Conservation (phyloP, 139 green algal genomes). For the Chlorella sp. region DNA sequence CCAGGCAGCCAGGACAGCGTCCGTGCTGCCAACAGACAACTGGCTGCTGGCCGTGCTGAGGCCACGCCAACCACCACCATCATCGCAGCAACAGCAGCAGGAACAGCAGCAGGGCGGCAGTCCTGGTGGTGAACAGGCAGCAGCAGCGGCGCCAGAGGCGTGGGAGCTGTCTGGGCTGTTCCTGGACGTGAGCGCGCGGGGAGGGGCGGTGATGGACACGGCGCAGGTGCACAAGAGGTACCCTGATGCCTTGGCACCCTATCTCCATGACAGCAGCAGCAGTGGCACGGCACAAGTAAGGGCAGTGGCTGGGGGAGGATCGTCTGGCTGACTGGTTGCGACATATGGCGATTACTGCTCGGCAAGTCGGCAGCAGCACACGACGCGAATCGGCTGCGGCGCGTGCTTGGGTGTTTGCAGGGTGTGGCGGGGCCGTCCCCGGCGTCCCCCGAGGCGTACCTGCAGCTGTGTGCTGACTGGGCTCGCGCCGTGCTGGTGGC, state of each 20-base stretch:
- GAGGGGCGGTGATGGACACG: background rate
- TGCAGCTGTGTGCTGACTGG: slow-evolving; percentile 27
- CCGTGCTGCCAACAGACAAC: background rate
- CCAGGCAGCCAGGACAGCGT: background rate
- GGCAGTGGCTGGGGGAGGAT: no score
- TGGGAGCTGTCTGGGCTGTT: background rate
- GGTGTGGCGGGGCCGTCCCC: no score
- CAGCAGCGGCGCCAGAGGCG: background rate
- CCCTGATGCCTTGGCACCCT: background rate
- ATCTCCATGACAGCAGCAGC: no score
- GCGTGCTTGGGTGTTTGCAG: no score
- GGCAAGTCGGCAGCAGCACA: no score
- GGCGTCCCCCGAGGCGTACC: background rate
- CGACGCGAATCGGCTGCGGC: no score
- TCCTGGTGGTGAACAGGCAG: background rate
- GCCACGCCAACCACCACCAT: background rate
- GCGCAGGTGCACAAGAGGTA: background rate
- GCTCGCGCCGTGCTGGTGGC: slow-evolving; percentile 45
- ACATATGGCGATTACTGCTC: no score
- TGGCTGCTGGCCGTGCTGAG: background rate
- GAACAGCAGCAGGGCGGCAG: background rate
- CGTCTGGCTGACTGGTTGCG: no score
- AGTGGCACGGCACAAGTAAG: no score
- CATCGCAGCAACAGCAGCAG: background rate
- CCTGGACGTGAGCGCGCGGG: background rate